A percentile compares a stretch with the other conserved stretches of the same genome.
Conservation (phyloP, 768 basidiomycete genomes). For the Lepiota brunneoincarnata region DNA sequence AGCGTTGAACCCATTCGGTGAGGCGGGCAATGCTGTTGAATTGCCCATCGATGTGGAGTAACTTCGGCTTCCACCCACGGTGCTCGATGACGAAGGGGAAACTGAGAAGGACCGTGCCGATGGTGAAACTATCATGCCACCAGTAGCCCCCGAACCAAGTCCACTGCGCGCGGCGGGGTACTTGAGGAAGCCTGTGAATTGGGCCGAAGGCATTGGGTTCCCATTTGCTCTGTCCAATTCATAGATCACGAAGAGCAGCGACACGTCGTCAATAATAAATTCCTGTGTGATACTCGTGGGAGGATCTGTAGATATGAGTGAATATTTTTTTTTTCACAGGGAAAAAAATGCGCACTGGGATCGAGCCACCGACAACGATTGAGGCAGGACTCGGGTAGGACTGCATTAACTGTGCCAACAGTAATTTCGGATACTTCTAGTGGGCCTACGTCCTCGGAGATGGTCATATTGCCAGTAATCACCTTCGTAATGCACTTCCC, state of each 20-base stretch:
- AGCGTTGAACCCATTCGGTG: slow-evolving; percentile 2
- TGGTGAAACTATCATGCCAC: slow-evolving; percentile 3
- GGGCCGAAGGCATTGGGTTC: slow-evolving; percentile 53
- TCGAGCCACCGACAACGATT: slow-evolving; percentile 71
- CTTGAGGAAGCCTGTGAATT: slow-evolving; percentile 47
- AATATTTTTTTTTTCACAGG: slow-evolving; percentile 21
- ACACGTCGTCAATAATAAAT: slow-evolving; percentile 61
- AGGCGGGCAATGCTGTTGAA: background rate
- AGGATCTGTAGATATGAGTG: slow-evolving; percentile 37
- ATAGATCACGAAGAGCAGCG: slow-evolving; percentile 64
- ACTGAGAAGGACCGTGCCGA: slow-evolving; percentile 2
- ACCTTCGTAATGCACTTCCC: slow-evolving; percentile 66
- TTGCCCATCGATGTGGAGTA: background rate
- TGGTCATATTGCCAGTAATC: slow-evolving; percentile 47
- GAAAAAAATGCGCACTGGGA: slow-evolving; percentile 44
- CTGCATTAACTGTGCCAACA: slow-evolving; percentile 48
- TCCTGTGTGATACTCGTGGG: slow-evolving; percentile 67
- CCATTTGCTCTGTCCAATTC: slow-evolving; percentile 59
- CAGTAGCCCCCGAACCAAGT: background rate
- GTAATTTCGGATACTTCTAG: slow-evolving; percentile 49
- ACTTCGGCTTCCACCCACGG: background rate
- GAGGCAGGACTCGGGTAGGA: slow-evolving; percentile 66
- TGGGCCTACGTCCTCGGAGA: slow-evolving; percentile 50
- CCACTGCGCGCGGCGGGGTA: slow-evolving; percentile 2
- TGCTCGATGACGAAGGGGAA: slow-evolving; percentile 3